These are phyloP conservation scores for Leccinum aurantiacum DNA, from an alignment of 768 basidiomycete genomes.

Conservation along the genomic window DNA sequence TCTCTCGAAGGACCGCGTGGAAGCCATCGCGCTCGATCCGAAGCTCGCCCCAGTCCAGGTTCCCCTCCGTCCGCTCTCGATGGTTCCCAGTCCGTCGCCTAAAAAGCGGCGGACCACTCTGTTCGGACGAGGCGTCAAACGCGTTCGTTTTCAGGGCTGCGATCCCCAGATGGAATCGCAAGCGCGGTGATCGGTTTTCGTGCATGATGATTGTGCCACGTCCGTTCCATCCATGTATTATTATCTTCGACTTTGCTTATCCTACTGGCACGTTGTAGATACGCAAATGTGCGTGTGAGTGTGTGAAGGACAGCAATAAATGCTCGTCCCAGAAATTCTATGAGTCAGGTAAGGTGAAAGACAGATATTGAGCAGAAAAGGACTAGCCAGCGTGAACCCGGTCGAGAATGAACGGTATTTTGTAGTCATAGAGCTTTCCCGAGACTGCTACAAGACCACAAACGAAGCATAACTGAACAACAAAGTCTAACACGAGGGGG, in stretches of 20 bases:
- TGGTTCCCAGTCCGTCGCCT: constrained; percentile 16
- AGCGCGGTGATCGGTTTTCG: constrained; percentile 5
- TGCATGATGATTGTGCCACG: background rate
- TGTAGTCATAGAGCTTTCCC: too few species aligned
- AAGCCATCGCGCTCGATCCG: constrained; percentile 30
- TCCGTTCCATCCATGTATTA: background rate
- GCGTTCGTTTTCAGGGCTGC: background rate
- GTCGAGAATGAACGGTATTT: too few species aligned
- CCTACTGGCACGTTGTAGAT: background rate
- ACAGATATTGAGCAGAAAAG: too few species aligned
- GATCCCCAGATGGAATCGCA: background rate
- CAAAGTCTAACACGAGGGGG: too few species aligned
- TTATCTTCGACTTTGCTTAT: background rate
- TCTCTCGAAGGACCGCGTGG: constrained; percentile 26
- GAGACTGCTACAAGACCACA: too few species aligned
- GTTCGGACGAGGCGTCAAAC: constrained; percentile 24
- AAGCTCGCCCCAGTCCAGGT: constrained; percentile 35
- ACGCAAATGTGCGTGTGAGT: too few species aligned
- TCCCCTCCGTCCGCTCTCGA: constrained; percentile 33
- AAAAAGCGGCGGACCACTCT: constrained; percentile 16
- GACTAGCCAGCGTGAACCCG: too few species aligned
- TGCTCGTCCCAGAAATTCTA: too few species aligned
- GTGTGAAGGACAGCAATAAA: too few species aligned
- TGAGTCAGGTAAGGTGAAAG: too few species aligned
- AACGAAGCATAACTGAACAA: too few species aligned